Evolutionary conservation across 1,139 yeast genomes (phyloP).

Genomic region (Diutina siamensis): DNA sequence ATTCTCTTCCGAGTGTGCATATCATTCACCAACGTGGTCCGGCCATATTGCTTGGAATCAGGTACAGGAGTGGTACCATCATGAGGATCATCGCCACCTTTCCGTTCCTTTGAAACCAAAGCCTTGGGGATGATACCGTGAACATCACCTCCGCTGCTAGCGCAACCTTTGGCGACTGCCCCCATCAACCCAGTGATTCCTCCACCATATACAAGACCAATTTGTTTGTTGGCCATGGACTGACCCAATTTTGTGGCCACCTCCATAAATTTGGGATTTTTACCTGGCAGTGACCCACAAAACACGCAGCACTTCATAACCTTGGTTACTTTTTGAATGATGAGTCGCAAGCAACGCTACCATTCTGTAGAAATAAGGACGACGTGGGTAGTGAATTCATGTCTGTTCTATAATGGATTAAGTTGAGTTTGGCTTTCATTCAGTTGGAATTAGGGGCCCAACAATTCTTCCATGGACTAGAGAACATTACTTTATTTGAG

Average conservation of each 20-base stretch:
- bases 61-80: slow-evolving; percentile 58
- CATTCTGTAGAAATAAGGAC: too few relatives aligned
- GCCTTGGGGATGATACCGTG: slow-evolving; percentile 86
- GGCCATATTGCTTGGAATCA: slow-evolving; percentile 52
- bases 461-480: too few relatives aligned
- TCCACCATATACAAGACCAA: slow-evolving; percentile 86
- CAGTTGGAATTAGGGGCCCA: too few relatives aligned
- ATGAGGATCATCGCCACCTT: slow-evolving; percentile 27
- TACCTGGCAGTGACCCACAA: slow-evolving; percentile 78
- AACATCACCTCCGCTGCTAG: slow-evolving; percentile 58
- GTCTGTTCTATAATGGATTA: too few relatives aligned
- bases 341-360: too few relatives aligned
- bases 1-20: slow-evolving; percentile 84
- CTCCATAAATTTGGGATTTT: slow-evolving; percentile 34
- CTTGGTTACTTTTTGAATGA: too few relatives aligned
- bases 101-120: slow-evolving; percentile 63
- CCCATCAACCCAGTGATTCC: slow-evolving; percentile 90
- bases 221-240: slow-evolving; percentile 42
- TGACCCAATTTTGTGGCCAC: slow-evolving; percentile 52
- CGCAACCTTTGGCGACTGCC: slow-evolving; percentile 62
- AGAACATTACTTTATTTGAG: too few relatives aligned
- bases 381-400: too few relatives aligned
- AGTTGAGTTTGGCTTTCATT: too few relatives aligned
- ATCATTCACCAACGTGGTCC: slow-evolving; percentile 71
- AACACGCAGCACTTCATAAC: slow-evolving; percentile 50